phyloP scores from a whole-genome alignment of 2,329 filamentous ascomycete species.

The Alternaria hordeiaustralica region DNA sequence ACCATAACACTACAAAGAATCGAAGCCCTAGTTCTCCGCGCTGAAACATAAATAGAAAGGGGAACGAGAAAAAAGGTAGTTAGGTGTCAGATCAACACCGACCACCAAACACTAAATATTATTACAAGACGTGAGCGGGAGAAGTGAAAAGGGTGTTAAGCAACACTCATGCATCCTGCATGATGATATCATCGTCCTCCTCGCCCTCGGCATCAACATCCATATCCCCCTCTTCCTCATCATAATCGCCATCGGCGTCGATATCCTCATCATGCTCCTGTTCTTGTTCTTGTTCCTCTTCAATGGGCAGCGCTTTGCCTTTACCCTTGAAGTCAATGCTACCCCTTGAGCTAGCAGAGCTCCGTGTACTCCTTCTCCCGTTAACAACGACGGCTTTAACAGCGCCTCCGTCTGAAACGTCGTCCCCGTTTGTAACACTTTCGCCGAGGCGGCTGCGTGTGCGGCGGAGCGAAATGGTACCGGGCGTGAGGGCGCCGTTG shows the following conservation, averaged over 20 bases:
- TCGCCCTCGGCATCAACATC: constrained; percentile 27
- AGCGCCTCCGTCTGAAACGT: constrained; percentile 39
- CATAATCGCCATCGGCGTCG: constrained; percentile 21
- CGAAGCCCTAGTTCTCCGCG: background rate
- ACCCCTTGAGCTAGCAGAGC: constrained; percentile 37
- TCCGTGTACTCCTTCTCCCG: constrained; percentile 38
- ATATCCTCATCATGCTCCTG: constrained; percentile 39
- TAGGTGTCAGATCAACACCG: background rate
- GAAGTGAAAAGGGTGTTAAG: background rate
- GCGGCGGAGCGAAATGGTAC: constrained; percentile 40
- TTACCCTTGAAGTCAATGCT: constrained; percentile 39
- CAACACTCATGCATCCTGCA: constrained; percentile 7
- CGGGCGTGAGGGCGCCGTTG: constrained; percentile 42
- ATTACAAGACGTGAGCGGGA: background rate
- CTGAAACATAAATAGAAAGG: background rate
- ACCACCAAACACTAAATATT: background rate
- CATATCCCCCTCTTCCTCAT: constrained; percentile 15
- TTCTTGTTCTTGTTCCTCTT: constrained; percentile 42
- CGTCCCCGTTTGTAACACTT: constrained; percentile 47
- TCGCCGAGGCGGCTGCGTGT: constrained; percentile 54
- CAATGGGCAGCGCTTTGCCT: constrained; percentile 29
- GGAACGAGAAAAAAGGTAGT: background rate
- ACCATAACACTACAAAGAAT: background rate
- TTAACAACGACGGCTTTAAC: constrained; percentile 33
- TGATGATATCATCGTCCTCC: constrained; percentile 37